Percentiles rank a stretch among this genome's conserved stretches.
These are phyloP conservation scores for Malus asiatica DNA, from an alignment of 306 rosid species.

Conservation along the genomic window DNA sequence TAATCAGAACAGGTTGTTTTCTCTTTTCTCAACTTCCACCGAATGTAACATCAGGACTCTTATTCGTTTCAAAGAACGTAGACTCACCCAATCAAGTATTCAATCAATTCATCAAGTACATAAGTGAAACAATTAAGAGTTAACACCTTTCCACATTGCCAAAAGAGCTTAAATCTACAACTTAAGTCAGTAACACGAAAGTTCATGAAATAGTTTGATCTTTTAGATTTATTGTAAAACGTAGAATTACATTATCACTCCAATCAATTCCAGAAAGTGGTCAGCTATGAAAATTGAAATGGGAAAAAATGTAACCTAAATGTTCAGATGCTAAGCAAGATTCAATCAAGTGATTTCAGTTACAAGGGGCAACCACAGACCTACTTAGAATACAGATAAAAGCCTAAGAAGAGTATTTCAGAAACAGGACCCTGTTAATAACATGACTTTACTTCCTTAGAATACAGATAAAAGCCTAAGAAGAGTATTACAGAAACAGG, in stretches of 20 bases:
- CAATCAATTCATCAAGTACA: slow-evolving; percentile 28
- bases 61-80: no score
- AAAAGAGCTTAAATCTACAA: background rate
- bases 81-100: slow-evolving; percentile 5
- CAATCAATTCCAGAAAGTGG: background rate
- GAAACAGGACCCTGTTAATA: background rate
- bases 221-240: background rate
- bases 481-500: background rate
- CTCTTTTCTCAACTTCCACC: no score
- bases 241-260: background rate
- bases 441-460: background rate
- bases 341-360: no score
- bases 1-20: no score
- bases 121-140: background rate
- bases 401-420: no score
- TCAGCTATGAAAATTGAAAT: background rate
- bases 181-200: background rate
- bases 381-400: no score
- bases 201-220: background rate
- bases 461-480: no score
- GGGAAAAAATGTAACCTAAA: background rate
- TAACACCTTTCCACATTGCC: background rate
- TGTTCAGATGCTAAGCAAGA: background rate
- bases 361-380: no score
- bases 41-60: slow-evolving; percentile 12